Evolutionary conservation across 768 basidiomycete genomes (phyloP).

Genomic region (Boletus reticulatus): DNA sequence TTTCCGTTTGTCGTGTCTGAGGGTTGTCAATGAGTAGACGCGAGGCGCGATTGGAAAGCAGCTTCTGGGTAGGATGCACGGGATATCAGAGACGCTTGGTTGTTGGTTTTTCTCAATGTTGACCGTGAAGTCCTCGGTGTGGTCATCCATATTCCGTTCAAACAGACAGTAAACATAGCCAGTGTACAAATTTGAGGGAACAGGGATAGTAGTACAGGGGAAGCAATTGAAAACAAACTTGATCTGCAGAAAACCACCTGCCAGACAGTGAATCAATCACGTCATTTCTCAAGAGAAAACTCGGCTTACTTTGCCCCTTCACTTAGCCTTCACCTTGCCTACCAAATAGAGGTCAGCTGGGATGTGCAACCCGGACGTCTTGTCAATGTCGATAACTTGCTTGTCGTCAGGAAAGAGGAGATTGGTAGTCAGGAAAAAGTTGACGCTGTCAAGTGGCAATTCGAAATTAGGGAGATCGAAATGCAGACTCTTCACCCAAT

Average conservation of each 20-base stretch:
- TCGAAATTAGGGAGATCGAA: neutral
- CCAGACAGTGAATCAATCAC: too few relatives aligned
- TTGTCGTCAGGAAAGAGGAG: neutral
- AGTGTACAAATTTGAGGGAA: too few relatives aligned
- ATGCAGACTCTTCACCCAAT: neutral
- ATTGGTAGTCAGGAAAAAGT: neutral
- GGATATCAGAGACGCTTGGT: too few relatives aligned
- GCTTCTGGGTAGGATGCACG: neutral
- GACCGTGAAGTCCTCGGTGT: neutral
- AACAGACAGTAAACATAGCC: too few relatives aligned
- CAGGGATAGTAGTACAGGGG: too few relatives aligned
- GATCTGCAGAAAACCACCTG: too few relatives aligned
- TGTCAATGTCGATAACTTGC: neutral
- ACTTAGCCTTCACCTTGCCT: neutral
- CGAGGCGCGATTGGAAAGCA: neutral
- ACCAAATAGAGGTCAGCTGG: neutral
- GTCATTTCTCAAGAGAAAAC: too few relatives aligned
- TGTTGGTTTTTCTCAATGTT: neutral
- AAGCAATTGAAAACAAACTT: too few relatives aligned
- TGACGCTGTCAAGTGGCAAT: neutral
- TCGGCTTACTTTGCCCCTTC: too few relatives aligned
- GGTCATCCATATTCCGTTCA: too few relatives aligned
- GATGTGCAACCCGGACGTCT: neutral
- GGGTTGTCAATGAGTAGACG: too few relatives aligned
- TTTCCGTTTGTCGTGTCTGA: too few relatives aligned